Evolutionary conservation across 768 basidiomycete genomes (phyloP).

Genomic region (Lyophyllum atratum): DNA sequence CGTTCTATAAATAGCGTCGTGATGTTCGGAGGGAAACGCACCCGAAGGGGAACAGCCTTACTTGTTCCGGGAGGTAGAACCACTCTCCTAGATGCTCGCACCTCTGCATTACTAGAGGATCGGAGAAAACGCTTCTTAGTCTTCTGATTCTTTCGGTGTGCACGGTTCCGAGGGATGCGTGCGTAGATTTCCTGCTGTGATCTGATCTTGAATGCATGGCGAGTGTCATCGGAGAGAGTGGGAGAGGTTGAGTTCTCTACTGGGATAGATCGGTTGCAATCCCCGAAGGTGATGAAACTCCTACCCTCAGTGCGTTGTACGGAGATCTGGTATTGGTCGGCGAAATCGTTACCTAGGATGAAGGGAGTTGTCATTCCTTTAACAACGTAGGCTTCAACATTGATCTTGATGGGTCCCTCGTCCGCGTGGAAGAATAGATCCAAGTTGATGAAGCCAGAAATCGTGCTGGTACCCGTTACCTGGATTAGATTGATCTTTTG

Average conservation of each 20-base stretch:
- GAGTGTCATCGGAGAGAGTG: too few species aligned
- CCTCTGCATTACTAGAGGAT: neutral
- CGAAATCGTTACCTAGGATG: conserved; percentile 33
- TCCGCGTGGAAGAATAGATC: too few species aligned
- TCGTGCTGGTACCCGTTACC: too few species aligned
- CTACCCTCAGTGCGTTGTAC: conserved; percentile 13
- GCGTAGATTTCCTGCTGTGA: neutral
- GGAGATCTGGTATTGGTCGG: conserved; percentile 34
- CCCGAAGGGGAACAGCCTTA: too few species aligned
- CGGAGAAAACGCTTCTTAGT: neutral
- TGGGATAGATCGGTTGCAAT: too few species aligned
- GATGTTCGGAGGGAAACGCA: too few species aligned
- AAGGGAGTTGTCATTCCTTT: conserved; percentile 28
- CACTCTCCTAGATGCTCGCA: neutral
- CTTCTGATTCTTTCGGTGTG: neutral
- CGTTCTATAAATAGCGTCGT: conserved; percentile 20
- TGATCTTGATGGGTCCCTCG: too few species aligned
- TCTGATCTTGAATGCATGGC: neutral
- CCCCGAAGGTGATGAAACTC: neutral
- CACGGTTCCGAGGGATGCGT: neutral
- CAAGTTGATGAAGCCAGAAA: too few species aligned
- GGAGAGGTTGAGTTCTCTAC: too few species aligned
- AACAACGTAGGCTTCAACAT: too few species aligned
- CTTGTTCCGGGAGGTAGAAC: conserved; percentile 16
- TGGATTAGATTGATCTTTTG: too few species aligned